Base-by-base conservation (phyloP, 192 early-diverging fungal species). In the Funneliformis mosseae region DNA sequence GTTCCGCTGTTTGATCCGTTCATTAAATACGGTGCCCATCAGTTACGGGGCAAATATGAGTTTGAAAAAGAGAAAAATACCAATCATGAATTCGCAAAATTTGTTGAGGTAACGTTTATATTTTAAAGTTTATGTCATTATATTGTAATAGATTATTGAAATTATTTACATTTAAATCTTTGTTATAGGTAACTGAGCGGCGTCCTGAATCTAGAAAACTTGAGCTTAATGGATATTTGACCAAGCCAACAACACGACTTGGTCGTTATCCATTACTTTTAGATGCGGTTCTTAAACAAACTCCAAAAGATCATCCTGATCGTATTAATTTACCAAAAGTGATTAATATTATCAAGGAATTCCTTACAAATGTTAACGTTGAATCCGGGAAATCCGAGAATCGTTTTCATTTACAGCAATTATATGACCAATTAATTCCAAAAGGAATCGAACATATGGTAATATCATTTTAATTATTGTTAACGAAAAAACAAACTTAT, bases 381-480 rank as follows among this genome's bases (percentile, higher is more conserved):
- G 96, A 96, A 83, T 93, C 95, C 4, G 97, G 97, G 21, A 93
- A 92, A 85, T 91, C 96, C 7, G 93, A 97, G 84, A 97, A 97
- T 85, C 85, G 87, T 33, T 89, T 99, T 79, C 94, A 95, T 77
- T 85, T 99, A 63, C 84, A 88, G 77, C 89, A 92, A 76, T 84
- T 98, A 45, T 88, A 94, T 74, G 88, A 93, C 62, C 87, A 91
- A 80, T 81, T 97, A 23, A 79, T 87, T 74, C 92, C 88, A 82
- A 90, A 91, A 61, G 70, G 81, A 55, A 33, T 33, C 33, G 85
- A 86, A 67, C 81, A 81, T 25, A 79, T 82, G 78, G 82, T 83
- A 60, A 8, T 21, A 8, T 27, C 33, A 21, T 55, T 21, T 55
- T 55, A 55, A 21, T 55, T 3, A 55, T 55, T 55, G 14, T n/a